phyloP scores from a whole-genome alignment of 202 grass and related monocot genomes.

The Panicum virgatum region DNA sequence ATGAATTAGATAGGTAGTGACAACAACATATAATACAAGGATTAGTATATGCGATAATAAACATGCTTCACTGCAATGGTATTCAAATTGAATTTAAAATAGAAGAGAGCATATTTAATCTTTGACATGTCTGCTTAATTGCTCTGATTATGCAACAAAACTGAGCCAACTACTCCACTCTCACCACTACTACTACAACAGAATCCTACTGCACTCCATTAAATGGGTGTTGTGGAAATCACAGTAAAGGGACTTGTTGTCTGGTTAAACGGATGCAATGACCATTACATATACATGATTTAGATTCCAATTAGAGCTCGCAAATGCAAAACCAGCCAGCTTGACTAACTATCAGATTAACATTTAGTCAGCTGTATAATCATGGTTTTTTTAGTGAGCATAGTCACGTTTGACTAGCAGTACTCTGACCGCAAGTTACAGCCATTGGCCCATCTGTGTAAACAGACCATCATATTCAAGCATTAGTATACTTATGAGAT shows the following conservation, averaged over 20 bases:
- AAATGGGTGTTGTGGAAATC: not conserved
- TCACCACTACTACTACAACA: conserved; percentile 9
- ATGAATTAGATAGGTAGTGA: conserved; percentile 12
- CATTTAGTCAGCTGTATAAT: not conserved
- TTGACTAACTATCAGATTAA: not conserved
- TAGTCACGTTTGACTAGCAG: not conserved
- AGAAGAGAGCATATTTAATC: not conserved
- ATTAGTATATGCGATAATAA: conserved; percentile 24
- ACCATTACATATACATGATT: not conserved
- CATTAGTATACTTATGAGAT: not conserved
- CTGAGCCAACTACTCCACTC: not conserved
- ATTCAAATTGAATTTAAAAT: conserved; percentile 22
- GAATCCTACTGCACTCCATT: conserved; percentile 4
- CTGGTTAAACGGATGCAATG: not conserved
- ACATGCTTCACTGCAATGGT: not conserved
- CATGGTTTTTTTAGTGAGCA: not conserved
- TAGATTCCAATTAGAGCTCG: not conserved
- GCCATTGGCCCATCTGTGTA: not conserved
- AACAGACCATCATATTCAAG: not conserved
- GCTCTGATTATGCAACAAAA: conserved; percentile 6
- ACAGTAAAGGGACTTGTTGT: not conserved
- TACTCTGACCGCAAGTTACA: not conserved
- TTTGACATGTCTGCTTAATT: not conserved
- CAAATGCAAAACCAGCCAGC: not conserved
- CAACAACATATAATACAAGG: conserved; percentile 2